A percentile compares a stretch with the other conserved stretches of the same genome.
Evolutionary conservation across 1,139 yeast species (phyloP).

Genomic region (Pichia norvegensis): DNA sequence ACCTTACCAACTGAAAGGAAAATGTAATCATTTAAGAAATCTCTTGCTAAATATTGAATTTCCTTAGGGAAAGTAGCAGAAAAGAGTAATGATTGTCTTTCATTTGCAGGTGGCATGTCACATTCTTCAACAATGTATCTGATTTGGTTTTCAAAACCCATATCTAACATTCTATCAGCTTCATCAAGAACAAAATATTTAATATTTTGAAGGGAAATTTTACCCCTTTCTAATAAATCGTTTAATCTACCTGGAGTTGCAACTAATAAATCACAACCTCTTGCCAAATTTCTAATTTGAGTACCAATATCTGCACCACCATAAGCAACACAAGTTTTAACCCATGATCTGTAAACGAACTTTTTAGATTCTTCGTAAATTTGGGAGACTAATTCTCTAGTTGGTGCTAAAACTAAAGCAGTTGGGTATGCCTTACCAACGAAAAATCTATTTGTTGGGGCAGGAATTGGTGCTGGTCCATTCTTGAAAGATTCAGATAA

Average conservation of each 20-base stretch:
- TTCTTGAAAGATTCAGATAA: constrained; percentile 80
- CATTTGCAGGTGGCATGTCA: constrained; percentile 88
- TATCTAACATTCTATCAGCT: constrained; percentile 99
- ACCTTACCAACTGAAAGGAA: constrained; percentile 97
- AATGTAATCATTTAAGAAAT: constrained; percentile 90
- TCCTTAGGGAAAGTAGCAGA: constrained; percentile 98
- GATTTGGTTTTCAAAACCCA: constrained; percentile 99
- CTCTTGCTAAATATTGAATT: constrained; percentile 94
- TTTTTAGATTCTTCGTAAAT: constrained; percentile 93
- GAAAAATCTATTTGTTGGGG: constrained; percentile 51
- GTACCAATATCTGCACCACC: constrained; percentile 95
- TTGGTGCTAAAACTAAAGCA: constrained; percentile 92
- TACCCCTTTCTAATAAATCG: constrained; percentile 91
- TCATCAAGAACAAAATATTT: constrained; percentile 93
- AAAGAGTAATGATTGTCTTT: constrained; percentile 96
- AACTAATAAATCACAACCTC: constrained; percentile 91
- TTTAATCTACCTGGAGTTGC: constrained; percentile 99
- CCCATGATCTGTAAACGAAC: constrained; percentile 98
- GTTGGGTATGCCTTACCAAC: constrained; percentile 86
- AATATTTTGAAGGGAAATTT: constrained; percentile 80
- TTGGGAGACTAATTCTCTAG: constrained; percentile 97
- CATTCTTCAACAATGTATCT: constrained; percentile 96
- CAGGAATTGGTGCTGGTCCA: constrained; percentile 64
- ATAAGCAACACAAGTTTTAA: constrained; percentile 89
- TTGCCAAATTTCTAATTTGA: constrained; percentile 83